These are phyloP conservation scores for Trypanosoma caninum DNA, from an alignment of 208 protist species.

Conservation along the genomic window DNA sequence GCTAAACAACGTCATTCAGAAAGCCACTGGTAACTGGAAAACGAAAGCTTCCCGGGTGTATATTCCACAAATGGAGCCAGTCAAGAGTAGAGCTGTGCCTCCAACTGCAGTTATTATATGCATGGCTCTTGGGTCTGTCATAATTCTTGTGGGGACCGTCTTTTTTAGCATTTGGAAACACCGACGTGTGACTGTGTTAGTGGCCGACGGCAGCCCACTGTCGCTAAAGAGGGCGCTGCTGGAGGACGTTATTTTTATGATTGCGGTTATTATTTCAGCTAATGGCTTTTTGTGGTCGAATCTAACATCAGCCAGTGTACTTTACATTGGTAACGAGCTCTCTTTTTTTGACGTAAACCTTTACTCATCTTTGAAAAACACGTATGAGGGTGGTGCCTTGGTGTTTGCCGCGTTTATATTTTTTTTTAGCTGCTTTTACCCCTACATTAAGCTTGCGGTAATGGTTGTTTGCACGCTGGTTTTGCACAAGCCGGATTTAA, in stretches of 20 bases:
- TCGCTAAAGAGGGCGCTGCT: conserved; percentile 26
- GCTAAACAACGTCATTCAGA: background rate
- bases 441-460: conserved; percentile 69
- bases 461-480: conserved; percentile 42
- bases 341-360: conserved; percentile 83
- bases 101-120: background rate
- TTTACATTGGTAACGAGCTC: conserved; percentile 32
- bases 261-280: conserved; percentile 21
- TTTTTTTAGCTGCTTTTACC: conserved; percentile 93
- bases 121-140: background rate
- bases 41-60: background rate
- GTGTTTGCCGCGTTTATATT: conserved; percentile 84
- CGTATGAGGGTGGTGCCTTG: conserved; percentile 83
- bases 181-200: background rate
- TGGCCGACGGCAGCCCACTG: conserved; percentile 9
- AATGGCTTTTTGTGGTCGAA: conserved; percentile 28
- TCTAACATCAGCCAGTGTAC: conserved; percentile 3
- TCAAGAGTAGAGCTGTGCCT: background rate
- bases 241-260: conserved; percentile 45
- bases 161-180: background rate
- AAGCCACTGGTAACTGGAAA: background rate
- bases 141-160: background rate
- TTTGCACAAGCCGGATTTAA: conserved; percentile 23
- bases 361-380: conserved; percentile 65
- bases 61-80: background rate